Conservation (phyloP, 305 asterid genomes). For the Stenogyne calaminthoides region DNA sequence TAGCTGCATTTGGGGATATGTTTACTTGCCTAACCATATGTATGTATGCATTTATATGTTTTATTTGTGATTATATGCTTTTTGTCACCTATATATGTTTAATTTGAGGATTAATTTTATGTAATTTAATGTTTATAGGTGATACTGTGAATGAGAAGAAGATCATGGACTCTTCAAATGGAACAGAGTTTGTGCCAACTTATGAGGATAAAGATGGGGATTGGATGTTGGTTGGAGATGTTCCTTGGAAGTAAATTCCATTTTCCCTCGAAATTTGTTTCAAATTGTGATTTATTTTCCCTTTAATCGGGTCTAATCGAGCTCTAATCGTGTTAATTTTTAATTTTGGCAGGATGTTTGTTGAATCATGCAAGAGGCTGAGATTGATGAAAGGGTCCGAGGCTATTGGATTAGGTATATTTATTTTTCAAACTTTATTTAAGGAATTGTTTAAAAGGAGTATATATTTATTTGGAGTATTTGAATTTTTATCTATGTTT, state of each 20-base stretch:
- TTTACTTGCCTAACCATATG: conserved; percentile 56
- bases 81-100: background rate
- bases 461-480: too few relatives aligned
- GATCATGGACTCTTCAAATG: conserved; percentile 50
- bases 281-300: background rate
- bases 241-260: conserved; percentile 66
- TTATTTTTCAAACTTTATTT: background rate
- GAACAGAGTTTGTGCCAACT: conserved; percentile 57
- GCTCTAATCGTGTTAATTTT: background rate
- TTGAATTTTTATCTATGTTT: too few relatives aligned
- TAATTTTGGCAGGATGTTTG: conserved; percentile 56
- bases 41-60: conserved; percentile 37
- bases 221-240: conserved; percentile 88
- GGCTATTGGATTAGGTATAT: conserved; percentile 51
- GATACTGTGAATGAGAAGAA: conserved; percentile 48
- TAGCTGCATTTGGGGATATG: conserved; percentile 55
- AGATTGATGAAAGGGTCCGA: conserved; percentile 66
- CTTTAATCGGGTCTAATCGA: background rate
- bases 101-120: background rate
- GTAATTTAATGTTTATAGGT: conserved; percentile 27
- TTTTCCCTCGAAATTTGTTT: background rate
- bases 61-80: too few relatives aligned
- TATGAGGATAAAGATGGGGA: conserved; percentile 81
- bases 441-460: background rate
- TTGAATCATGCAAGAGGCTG: conserved; percentile 62